Evolutionary conservation across 1,284 basidiomycete genomes (phyloP), one percentile per base, ranked within the genome.

Genomic region (Sanghuangporus sanghuang): DNA sequence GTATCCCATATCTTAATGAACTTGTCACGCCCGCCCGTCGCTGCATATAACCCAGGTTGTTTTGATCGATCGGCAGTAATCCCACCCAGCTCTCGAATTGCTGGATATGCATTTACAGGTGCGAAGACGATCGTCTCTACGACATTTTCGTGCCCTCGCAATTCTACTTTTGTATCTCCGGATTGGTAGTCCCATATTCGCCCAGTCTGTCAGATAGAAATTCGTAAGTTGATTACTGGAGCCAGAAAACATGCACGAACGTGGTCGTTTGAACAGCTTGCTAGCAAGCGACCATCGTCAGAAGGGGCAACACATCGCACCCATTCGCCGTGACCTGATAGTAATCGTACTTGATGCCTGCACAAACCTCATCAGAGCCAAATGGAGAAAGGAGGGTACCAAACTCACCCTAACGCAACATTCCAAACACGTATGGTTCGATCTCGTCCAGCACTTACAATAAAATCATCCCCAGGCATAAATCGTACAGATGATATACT

Each of bases 391-490:
- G 3, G 18, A 52, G 35, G 64, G 9, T 38, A 39, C 8, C 3
- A 7, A 50, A 73, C 83, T 65, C 66, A 89, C 82, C 86, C 88
- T 42, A 83, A 86, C 2, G 85, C 76, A 7, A 91, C 80, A 68
- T 92, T 87, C 86, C 88, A 93, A 57, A 93, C 78, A 64, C 85
- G 79, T 64, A 92, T 85, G 0, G 86, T 86, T 70, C 84, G 81
- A 71, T 93, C 90, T 65, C 89, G 77, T 71, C 87, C 89, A 1
- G 89, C 86, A 57, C 84, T 87, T 32, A 90, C 80, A 66, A 93
- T 78, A 57, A 79, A 80, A 65, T 85, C 84, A 66, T 90, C 89
- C 2, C 85, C 85, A 0, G 87, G 88, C 66, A 91, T 75, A 71
- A 92, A 92, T n/a, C 84, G 78, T 4, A 85, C 88, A 11, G 81